Evolutionary conservation across 2,329 filamentous ascomycete genomes (phyloP).

Genomic region (Penicillium glabrum): DNA sequence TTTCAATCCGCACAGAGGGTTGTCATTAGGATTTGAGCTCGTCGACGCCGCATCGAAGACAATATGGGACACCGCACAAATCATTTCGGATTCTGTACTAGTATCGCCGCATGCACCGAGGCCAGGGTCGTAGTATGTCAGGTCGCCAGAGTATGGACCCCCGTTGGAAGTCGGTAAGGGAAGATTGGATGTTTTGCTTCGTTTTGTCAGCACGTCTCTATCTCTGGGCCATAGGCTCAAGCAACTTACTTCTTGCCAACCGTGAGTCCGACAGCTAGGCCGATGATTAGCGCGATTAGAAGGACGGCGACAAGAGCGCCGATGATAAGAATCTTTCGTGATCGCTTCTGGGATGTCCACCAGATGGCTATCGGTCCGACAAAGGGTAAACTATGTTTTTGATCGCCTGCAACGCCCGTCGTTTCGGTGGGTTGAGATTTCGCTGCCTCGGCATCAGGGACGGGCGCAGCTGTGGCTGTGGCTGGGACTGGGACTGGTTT

Average conservation of each 20-base stretch:
- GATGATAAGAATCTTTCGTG: conserved; percentile 18
- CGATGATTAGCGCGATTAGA: conserved; percentile 23
- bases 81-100: conserved; percentile 55
- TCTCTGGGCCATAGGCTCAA: not conserved
- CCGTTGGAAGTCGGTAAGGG: conserved; percentile 37
- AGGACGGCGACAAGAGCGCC: conserved; percentile 10
- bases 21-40: conserved; percentile 60
- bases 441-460: not conserved
- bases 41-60: conserved; percentile 62
- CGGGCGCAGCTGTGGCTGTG: not conserved
- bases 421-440: not conserved
- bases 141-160: conserved; percentile 59
- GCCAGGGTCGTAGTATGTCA: conserved; percentile 68
- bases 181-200: conserved; percentile 18
- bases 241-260: conserved; percentile 16
- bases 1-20: conserved; percentile 66
- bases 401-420: not conserved
- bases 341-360: conserved; percentile 12
- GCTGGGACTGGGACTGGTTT: conserved; percentile 16
- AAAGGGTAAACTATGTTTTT: not conserved
- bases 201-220: not conserved
- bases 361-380: not conserved
- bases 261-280: conserved; percentile 27
- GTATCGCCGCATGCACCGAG: conserved; percentile 69
- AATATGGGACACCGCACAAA: conserved; percentile 67